Conservation (phyloP, 805 yeast species). For the Torulaspora delbrueckii region DNA sequence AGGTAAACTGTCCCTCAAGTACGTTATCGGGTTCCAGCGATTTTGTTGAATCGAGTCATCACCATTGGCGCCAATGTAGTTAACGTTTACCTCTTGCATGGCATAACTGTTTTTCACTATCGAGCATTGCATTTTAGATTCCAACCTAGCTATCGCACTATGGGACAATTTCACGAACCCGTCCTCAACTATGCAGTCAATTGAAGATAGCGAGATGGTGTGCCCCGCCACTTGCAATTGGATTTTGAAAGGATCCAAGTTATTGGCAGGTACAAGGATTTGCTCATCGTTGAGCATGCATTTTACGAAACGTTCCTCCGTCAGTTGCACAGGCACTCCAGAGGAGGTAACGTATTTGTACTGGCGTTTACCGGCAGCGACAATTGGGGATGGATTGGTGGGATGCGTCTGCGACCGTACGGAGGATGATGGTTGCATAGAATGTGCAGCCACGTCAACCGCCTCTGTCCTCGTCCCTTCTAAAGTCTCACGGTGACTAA, state of each 20-base stretch:
- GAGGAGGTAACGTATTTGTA: constrained; percentile 16
- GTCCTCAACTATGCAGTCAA: constrained; percentile 16
- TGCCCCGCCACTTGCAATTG: constrained; percentile 8
- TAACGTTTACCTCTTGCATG: background rate
- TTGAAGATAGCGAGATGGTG: constrained; percentile 11
- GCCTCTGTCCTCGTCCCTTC: constrained; percentile 3
- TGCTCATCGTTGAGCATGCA: constrained; percentile 24
- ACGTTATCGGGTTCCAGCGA: background rate
- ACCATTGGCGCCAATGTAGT: background rate
- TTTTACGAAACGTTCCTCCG: constrained; percentile 16
- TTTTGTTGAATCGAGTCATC: background rate
- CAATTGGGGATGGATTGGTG: background rate
- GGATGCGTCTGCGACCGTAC: constrained; percentile 7
- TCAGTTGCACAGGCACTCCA: constrained; percentile 7
- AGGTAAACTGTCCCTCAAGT: constrained; percentile 9
- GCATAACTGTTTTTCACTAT: background rate
- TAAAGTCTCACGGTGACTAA: constrained; percentile 19
- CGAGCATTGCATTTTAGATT: constrained; percentile 8
- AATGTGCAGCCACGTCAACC: background rate
- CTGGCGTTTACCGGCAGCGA: background rate
- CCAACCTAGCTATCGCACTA: constrained; percentile 13
- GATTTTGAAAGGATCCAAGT: constrained; percentile 14
- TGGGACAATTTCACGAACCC: constrained; percentile 19
- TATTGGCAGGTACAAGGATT: constrained; percentile 19
- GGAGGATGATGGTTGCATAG: constrained; percentile 6